Conservation (phyloP, 345 rosid genomes). For the Arabis alpina region DNA sequence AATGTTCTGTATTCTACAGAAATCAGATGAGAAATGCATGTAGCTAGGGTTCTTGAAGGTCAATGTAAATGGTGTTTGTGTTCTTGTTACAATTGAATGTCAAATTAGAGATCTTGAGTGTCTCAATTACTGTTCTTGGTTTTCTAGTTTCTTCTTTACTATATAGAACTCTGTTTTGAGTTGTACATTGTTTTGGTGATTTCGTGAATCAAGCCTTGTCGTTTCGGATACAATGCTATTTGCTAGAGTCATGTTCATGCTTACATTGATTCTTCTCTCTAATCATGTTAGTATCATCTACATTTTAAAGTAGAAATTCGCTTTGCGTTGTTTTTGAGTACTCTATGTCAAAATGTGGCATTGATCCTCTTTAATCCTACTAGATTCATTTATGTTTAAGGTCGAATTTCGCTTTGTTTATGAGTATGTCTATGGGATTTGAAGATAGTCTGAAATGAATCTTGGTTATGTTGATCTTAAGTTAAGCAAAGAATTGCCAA, state of each 20-base stretch:
- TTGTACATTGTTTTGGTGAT: neutral
- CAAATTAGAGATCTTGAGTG: neutral
- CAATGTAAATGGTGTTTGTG: constrained; percentile 2
- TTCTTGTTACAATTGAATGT: neutral
- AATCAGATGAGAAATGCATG: neutral
- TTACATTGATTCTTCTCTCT: neutral
- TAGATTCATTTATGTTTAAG: no score
- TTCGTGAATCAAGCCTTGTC: neutral
- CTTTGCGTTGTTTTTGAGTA: neutral
- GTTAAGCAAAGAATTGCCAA: neutral
- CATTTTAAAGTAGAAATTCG: neutral
- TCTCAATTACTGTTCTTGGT: neutral
- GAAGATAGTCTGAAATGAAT: no score
- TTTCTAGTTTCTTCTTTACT: neutral
- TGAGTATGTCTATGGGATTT: neutral
- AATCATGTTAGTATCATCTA: neutral
- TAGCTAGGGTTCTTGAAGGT: neutral
- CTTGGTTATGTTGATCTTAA: no score
- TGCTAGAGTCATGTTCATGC: neutral
- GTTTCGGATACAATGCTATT: neutral
- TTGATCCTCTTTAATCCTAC: no score
- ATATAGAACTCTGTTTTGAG: constrained; percentile 4
- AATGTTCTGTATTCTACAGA: neutral
- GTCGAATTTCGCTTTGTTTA: neutral
- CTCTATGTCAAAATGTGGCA: no score